phyloP scores from a whole-genome alignment of 2,329 filamentous ascomycete species.

The Alternaria sp. region DNA sequence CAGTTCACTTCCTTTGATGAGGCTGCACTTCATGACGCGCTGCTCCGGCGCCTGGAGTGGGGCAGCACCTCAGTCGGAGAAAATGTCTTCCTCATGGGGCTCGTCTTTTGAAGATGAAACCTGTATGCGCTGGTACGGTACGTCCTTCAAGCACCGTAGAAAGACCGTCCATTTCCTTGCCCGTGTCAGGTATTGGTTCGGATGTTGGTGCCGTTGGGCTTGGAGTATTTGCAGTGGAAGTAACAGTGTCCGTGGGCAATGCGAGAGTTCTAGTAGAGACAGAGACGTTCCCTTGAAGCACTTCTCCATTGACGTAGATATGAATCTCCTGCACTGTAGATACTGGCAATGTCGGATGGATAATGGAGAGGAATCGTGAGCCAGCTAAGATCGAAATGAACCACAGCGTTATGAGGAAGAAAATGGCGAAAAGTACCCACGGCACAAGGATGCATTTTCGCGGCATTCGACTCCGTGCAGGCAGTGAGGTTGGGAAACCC shows the following conservation, averaged over 20 bases:
- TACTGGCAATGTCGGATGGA: constrained; percentile 12
- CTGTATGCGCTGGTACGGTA: constrained; percentile 3
- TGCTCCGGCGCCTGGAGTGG: constrained; percentile 7
- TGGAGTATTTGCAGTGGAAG: neutral
- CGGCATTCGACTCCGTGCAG: constrained; percentile 7
- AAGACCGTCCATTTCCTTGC: constrained; percentile 1
- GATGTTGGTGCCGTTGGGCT: neutral
- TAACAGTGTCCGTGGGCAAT: neutral
- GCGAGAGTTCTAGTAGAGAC: neutral
- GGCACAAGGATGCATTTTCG: constrained; percentile 23
- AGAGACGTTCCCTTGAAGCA: neutral
- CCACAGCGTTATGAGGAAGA: constrained; percentile 32
- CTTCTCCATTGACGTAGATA: constrained; percentile 22
- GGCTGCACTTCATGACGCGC: constrained; percentile 15
- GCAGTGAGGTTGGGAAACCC: neutral
- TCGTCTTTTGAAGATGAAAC: constrained; percentile 8
- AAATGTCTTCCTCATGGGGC: neutral
- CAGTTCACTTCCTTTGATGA: constrained; percentile 1
- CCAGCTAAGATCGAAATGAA: constrained; percentile 30
- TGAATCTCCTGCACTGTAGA: constrained; percentile 20
- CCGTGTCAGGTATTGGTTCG: neutral
- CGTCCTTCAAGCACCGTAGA: neutral
- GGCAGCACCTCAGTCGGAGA: neutral
- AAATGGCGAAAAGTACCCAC: constrained; percentile 32
- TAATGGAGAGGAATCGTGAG: constrained; percentile 20